Percentiles rank a stretch among this genome's conserved stretches.
Evolutionary conservation across 2,329 filamentous ascomycete genomes (phyloP).

Genomic region (Cadophora sp.): DNA sequence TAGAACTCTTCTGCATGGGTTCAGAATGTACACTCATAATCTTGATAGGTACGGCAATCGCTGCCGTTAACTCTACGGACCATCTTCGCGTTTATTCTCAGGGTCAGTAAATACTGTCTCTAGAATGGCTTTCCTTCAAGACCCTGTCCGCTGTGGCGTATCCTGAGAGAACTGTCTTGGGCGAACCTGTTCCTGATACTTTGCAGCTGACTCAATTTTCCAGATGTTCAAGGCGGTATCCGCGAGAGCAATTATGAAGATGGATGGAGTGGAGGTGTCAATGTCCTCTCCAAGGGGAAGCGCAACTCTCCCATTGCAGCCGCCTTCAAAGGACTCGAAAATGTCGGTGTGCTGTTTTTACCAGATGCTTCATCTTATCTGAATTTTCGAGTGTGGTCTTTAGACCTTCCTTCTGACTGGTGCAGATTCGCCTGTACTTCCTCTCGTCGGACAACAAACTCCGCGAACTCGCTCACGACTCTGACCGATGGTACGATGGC

Average conservation of each 20-base stretch:
- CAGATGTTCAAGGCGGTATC: conserved; percentile 4
- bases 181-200: too few relatives aligned
- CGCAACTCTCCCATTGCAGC: conserved; percentile 15
- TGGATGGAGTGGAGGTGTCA: conserved; percentile 11
- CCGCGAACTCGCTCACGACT: conserved; percentile 16
- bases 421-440: conserved; percentile 21
- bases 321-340: conserved; percentile 13
- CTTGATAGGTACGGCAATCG: conserved; percentile 11
- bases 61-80: conserved; percentile 5
- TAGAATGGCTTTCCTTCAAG: too few relatives aligned
- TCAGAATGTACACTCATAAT: neutral
- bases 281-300: conserved; percentile 5
- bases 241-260: conserved; percentile 20
- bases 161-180: too few relatives aligned
- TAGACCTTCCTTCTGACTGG: neutral
- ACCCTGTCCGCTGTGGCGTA: too few relatives aligned
- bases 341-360: neutral
- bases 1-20: too few relatives aligned
- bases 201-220: neutral
- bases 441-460: conserved; percentile 20
- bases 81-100: conserved; percentile 22
- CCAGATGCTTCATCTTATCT: neutral
- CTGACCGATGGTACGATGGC: conserved; percentile 20
- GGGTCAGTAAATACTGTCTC: neutral
- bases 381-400: neutral